A percentile compares a stretch with the other conserved stretches of the same genome.
Conservation (phyloP, 192 early-diverging fungal genomes). For the Gaertneriomyces sp. region DNA sequence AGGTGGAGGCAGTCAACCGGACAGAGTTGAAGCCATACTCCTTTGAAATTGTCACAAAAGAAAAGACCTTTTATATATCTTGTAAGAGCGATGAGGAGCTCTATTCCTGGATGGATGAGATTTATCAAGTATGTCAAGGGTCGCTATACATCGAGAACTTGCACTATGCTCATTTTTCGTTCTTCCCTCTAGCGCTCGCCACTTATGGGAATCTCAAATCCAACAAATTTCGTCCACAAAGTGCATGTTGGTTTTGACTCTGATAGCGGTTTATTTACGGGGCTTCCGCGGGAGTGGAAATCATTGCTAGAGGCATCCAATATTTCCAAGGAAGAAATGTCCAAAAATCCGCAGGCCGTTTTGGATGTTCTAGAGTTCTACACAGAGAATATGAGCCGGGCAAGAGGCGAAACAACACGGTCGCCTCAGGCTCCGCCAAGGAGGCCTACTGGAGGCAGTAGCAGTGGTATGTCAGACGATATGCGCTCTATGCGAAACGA, state of each 20-base stretch:
- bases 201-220: constrained; percentile 68
- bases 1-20: constrained; percentile 81
- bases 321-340: constrained; percentile 96
- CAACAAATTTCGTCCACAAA: constrained; percentile 84
- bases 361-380: constrained; percentile 98
- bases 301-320: constrained; percentile 86
- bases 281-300: constrained; percentile 94
- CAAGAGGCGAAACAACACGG: constrained; percentile 4
- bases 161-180: too few relatives aligned
- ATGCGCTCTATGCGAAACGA: too few relatives aligned
- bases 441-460: too few relatives aligned
- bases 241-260: constrained; percentile 66
- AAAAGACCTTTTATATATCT: constrained; percentile 87
- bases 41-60: constrained; percentile 90
- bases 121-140: constrained; percentile 68
- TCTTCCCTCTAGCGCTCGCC: constrained; percentile 56
- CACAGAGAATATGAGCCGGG: constrained; percentile 65
- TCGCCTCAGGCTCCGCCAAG: neutral
- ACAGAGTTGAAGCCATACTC: constrained; percentile 90
- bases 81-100: constrained; percentile 95
- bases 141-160: too few relatives aligned
- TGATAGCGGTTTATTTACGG: constrained; percentile 54
- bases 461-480: too few relatives aligned
- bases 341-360: constrained; percentile 97
- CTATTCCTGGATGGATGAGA: constrained; percentile 97